phyloP scores from a whole-genome alignment of 441 rosid genomes.

The Bruguiera hainesii region DNA sequence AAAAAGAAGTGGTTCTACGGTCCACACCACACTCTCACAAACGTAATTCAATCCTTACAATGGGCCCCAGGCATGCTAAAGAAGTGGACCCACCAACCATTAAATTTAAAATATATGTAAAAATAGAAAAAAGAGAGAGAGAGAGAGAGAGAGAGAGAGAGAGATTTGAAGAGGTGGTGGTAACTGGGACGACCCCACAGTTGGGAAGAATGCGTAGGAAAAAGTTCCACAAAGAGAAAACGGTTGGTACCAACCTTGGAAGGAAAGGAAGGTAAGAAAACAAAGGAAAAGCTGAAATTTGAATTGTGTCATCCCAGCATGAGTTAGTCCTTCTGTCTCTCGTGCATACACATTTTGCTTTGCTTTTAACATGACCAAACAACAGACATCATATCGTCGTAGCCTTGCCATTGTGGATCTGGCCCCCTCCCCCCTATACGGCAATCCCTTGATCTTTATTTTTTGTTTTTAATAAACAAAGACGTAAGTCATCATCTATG shows the following conservation, averaged over 20 bases:
- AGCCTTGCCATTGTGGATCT: constrained; percentile 42
- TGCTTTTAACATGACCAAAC: constrained; percentile 32
- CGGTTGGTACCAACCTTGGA: constrained; percentile 38
- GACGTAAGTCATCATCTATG: no score
- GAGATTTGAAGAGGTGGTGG: not conserved
- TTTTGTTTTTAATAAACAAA: no score
- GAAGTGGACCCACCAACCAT: no score
- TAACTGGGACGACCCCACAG: constrained; percentile 32
- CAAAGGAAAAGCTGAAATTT: constrained; percentile 45
- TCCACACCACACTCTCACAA: no score
- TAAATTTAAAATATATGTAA: not conserved
- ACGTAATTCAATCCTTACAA: no score
- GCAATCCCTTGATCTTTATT: constrained; percentile 16
- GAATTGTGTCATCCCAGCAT: constrained; percentile 43
- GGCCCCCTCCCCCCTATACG: constrained; percentile 46
- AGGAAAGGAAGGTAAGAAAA: constrained; percentile 21
- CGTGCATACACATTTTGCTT: constrained; percentile 15
- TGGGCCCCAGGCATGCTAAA: no score
- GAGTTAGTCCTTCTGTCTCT: constrained; percentile 13
- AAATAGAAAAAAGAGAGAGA: constrained; percentile 11
- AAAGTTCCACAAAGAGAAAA: constrained; percentile 35
- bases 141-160: not conserved
- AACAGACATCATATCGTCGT: constrained; percentile 25
- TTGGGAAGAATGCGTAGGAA: constrained; percentile 28
- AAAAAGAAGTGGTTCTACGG: no score